phyloP scores from a whole-genome alignment of 2,329 filamentous ascomycete genomes.

The Pezicula carpinea region DNA sequence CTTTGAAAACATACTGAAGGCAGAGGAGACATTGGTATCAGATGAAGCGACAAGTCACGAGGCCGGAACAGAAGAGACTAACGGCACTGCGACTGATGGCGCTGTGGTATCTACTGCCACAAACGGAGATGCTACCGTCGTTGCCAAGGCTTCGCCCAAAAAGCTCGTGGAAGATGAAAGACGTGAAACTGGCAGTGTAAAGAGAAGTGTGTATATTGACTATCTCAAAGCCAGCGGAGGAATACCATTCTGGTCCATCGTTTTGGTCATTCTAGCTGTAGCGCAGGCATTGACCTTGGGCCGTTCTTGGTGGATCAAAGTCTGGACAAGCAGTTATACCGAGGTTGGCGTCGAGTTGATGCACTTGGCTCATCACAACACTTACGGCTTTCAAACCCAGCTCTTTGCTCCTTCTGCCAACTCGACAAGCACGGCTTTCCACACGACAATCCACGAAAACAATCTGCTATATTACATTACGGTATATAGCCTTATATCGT shows the following conservation, averaged over 20 bases:
- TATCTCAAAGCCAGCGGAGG: slow-evolving; percentile 65
- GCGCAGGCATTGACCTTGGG: slow-evolving; percentile 25
- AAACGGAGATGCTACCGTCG: slow-evolving; percentile 34
- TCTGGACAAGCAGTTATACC: slow-evolving; percentile 50
- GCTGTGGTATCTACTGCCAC: slow-evolving; percentile 28
- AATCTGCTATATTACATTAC: slow-evolving; percentile 54
- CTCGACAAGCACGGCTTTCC: neutral
- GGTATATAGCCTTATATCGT: slow-evolving; percentile 59
- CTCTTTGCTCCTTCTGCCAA: slow-evolving; percentile 30
- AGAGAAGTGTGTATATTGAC: slow-evolving; percentile 57
- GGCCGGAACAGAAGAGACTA: slow-evolving; percentile 45
- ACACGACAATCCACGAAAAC: neutral
- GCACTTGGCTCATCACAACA: slow-evolving; percentile 15
- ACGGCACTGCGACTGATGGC: slow-evolving; percentile 33
- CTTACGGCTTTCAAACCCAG: slow-evolving; percentile 18
- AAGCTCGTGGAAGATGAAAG: slow-evolving; percentile 73
- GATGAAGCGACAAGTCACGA: slow-evolving; percentile 42
- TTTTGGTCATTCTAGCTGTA: slow-evolving; percentile 46
- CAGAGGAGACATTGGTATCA: slow-evolving; percentile 42
- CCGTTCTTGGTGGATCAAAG: slow-evolving; percentile 57
- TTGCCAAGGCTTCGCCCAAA: slow-evolving; percentile 33
- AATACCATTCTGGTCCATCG: slow-evolving; percentile 52
- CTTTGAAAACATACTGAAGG: slow-evolving; percentile 51
- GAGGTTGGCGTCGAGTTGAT: slow-evolving; percentile 15
- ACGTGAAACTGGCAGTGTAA: slow-evolving; percentile 64